Evolutionary conservation across 139 green algal genomes (phyloP), one percentile per base, ranked within the genome.

Genomic region (Coelastrella sp.): DNA sequence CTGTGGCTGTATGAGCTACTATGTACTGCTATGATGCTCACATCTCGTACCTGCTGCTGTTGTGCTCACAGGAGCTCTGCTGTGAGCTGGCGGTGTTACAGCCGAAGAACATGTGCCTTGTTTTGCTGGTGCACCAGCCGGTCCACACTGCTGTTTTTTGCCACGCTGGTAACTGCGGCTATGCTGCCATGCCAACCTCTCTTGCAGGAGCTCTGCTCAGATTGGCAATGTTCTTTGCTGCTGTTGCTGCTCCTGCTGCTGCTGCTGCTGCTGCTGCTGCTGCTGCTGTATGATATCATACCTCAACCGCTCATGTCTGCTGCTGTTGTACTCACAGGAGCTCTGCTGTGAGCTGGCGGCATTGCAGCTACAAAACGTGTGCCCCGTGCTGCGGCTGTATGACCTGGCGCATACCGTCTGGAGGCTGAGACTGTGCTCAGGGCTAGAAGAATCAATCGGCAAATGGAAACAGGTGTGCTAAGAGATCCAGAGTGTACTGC

Each of bases 291-390:
- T 47, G 32, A 47, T 47, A 47, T 47, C 32, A 58, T 85, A 56
- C 79, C 32, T 68, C 73, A 78, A 78, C 73, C 76, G 32, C 32
- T 47, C 76, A 83, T 60, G 22, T 58, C 32, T 47, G 32, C 32
- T 47, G 32, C 32, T 47, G 32, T 47, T 47, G 32, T 32, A 3
- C 54, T 3, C n/a, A 56, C 68, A 88, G 83, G 47, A 68, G 47
- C 54, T 88, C 19, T 88, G 83, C 54, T 88, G 83, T 23, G 83
- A 88, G 68, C 83, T 88, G 66, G 83, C 68, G 54, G 19, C 66
- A 17, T 68, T 88, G 20, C 83, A 88, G 83, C 23, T 58, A 3
- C 65, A 20, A 14, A 13, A n/a, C 19, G 14, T 68, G 17, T 10
- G 17, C 7, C 66, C 54, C 16, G n/a, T 57, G 47, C 83, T 80